phyloP scores from a whole-genome alignment of 495 filamentous ascomycete genomes.

The Aspergillus saccharolyticus region DNA sequence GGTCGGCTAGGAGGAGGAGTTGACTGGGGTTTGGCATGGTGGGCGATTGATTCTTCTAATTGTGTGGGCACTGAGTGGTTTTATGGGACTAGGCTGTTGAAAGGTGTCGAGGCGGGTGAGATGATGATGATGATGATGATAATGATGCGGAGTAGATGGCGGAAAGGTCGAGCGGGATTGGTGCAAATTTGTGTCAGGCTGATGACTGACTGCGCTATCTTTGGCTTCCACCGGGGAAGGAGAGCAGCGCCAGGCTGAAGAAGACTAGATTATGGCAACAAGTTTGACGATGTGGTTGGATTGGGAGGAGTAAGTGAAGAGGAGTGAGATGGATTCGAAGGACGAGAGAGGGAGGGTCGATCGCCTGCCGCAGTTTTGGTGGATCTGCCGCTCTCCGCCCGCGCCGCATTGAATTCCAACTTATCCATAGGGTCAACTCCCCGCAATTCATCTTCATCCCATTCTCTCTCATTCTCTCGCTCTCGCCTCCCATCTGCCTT shows the following conservation, averaged over 20 bases:
- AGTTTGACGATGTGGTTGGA: no score
- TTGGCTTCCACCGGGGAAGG: neutral
- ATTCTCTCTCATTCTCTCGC: no score
- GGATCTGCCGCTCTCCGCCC: neutral
- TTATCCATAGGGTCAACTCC: conserved; percentile 1
- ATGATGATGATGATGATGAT: no score
- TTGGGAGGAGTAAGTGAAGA: no score
- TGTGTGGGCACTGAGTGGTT: conserved; percentile 3
- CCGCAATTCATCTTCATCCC: conserved; percentile 11
- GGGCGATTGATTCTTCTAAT: conserved; percentile 9
- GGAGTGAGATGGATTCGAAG: no score
- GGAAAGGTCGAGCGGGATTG: neutral
- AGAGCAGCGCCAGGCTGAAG: conserved; percentile 10
- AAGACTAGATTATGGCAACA: no score
- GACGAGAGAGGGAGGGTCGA: no score
- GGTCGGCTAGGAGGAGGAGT: conserved; percentile 51
- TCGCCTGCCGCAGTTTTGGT: no score
- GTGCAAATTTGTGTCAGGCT: no score
- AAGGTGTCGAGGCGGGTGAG: neutral
- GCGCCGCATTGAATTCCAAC: no score
- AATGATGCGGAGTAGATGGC: conserved; percentile 8
- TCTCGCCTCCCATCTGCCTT: neutral
- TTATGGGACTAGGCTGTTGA: conserved; percentile 2
- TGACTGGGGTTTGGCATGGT: conserved; percentile 55
- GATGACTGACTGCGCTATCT: no score